A percentile compares a stretch with the other conserved stretches of the same genome.
Conservation (phyloP, 176 grass and related monocot species). For the Pharus latifolius region DNA sequence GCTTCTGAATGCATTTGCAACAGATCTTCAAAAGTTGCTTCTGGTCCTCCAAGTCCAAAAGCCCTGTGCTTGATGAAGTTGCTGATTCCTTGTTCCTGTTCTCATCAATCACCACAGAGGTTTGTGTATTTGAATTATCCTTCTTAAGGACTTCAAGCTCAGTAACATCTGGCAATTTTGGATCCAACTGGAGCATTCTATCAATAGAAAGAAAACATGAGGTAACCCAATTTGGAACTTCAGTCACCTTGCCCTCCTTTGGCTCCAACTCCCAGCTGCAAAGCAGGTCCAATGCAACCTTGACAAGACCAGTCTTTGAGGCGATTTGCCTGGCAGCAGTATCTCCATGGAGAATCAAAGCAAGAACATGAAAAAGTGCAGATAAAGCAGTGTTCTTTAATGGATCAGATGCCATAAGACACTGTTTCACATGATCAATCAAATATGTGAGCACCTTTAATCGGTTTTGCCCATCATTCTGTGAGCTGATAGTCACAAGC, state of each 20-base stretch:
- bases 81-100: constrained; percentile 42
- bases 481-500: constrained; percentile 81
- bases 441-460: constrained; percentile 72
- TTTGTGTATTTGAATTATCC: constrained; percentile 38
- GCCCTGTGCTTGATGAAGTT: constrained; percentile 25
- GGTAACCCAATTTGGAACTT: constrained; percentile 87
- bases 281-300: constrained; percentile 74
- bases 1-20: constrained; percentile 75
- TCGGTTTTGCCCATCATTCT: constrained; percentile 89
- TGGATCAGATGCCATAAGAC: constrained; percentile 26
- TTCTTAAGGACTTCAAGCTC: constrained; percentile 68
- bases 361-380: constrained; percentile 82
- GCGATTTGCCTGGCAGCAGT: constrained; percentile 64
- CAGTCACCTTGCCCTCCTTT: constrained; percentile 25
- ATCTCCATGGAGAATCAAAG: constrained; percentile 94
- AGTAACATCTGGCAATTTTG: constrained; percentile 71
- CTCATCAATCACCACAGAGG: constrained; percentile 69
- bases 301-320: constrained; percentile 62
- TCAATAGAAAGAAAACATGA: constrained; percentile 95
- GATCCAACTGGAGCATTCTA: constrained; percentile 84
- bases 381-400: constrained; percentile 47
- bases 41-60: constrained; percentile 70
- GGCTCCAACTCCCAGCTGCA: constrained; percentile 51
- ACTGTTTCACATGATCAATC: constrained; percentile 83
- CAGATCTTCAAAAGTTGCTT: constrained; percentile 79